These are phyloP conservation scores for Alternaria conjuncta DNA, from an alignment of 2,329 filamentous ascomycete genomes.

Conservation along the genomic window DNA sequence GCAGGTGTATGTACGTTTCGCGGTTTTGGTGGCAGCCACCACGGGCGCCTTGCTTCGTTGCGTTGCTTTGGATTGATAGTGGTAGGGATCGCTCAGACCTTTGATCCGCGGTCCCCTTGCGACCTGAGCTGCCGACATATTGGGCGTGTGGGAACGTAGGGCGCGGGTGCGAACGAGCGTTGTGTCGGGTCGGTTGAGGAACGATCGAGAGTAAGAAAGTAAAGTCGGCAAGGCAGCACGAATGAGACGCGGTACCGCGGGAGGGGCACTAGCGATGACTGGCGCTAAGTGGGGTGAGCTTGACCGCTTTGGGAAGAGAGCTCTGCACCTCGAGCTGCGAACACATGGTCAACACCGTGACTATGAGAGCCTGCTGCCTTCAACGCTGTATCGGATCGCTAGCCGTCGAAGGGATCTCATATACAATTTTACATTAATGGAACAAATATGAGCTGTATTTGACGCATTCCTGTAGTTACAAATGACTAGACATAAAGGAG, in stretches of 20 bases:
- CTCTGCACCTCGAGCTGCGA: constrained; percentile 15
- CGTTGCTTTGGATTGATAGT: constrained; percentile 26
- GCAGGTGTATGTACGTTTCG: constrained; percentile 28
- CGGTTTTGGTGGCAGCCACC: constrained; percentile 21
- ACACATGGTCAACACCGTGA: background rate
- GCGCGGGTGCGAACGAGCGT: constrained; percentile 1
- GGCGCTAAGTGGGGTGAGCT: background rate
- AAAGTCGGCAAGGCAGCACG: constrained; percentile 15
- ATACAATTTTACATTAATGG: background rate
- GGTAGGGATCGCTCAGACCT: constrained; percentile 29
- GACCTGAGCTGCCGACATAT: constrained; percentile 28
- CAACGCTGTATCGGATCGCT: background rate
- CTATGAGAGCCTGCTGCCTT: background rate
- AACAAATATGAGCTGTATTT: background rate
- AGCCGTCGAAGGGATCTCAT: background rate
- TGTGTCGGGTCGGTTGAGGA: background rate
- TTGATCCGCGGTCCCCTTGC: constrained; percentile 31
- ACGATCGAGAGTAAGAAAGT: constrained; percentile 3
- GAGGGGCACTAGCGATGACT: constrained; percentile 12
- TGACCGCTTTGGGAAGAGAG: background rate
- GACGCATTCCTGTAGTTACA: background rate
- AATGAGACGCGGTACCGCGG: constrained; percentile 17
- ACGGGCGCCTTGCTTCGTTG: constrained; percentile 28
- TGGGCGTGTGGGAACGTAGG: background rate
- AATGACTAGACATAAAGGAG: background rate